Conservation (phyloP, 768 basidiomycete genomes). For the Fomitopsis pulvina region DNA sequence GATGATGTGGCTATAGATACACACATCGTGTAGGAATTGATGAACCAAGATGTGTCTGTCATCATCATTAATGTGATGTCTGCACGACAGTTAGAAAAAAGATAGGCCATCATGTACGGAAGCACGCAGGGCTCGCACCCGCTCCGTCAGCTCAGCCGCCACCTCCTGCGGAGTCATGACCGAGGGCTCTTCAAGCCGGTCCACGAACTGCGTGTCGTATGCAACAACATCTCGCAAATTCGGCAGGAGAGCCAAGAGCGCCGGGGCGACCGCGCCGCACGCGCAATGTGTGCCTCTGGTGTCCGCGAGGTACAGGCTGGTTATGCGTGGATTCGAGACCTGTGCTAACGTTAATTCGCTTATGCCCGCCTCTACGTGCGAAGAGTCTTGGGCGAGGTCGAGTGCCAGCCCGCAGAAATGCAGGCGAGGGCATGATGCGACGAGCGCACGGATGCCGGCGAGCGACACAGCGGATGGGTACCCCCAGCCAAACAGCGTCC, state of each 20-base stretch:
- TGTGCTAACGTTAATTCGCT: no score
- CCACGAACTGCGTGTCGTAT: not conserved
- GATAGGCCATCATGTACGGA: no score
- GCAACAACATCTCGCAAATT: not conserved
- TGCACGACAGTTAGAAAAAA: no score
- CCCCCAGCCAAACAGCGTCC: slow-evolving; percentile 2
- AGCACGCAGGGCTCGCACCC: no score
- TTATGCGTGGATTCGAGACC: not conserved
- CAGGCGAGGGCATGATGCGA: not conserved
- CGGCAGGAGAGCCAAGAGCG: slow-evolving; percentile 5
- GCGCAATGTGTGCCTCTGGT: not conserved
- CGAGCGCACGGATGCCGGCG: slow-evolving; percentile 1
- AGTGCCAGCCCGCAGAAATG: slow-evolving; percentile 2
- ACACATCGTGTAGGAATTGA: no score
- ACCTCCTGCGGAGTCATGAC: no score
- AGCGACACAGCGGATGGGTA: not conserved
- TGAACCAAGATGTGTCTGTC: no score
- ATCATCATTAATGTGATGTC: no score
- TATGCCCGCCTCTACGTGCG: not conserved
- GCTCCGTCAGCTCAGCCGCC: no score
- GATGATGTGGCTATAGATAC: no score
- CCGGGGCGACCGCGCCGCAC: not conserved
- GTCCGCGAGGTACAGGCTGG: not conserved
- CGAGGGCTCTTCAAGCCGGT: no score
- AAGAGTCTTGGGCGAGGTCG: not conserved